Conservation (phyloP, 306 rosid genomes). For the Erythrophleum fordii region DNA sequence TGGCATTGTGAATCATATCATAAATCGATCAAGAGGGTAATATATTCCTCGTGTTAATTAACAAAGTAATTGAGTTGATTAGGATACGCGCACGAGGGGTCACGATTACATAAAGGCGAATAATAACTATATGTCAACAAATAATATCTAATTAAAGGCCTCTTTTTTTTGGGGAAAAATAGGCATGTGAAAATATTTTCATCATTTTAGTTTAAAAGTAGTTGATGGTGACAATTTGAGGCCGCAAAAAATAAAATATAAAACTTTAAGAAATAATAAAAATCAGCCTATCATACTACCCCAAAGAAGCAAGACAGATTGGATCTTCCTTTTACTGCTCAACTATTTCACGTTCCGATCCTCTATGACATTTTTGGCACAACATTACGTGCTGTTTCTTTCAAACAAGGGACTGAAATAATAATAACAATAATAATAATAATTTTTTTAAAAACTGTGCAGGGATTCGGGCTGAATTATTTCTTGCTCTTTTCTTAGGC, state of each 20-base stretch:
- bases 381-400: no score
- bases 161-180: no score
- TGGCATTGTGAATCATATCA: background rate
- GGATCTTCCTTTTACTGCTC: constrained; percentile 35
- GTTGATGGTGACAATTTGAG: background rate
- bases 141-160: background rate
- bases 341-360: no score
- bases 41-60: background rate
- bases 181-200: no score
- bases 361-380: no score
- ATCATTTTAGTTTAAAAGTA: background rate
- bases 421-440: no score
- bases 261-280: no score
- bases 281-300: background rate
- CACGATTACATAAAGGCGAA: background rate
- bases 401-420: no score
- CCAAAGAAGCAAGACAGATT: background rate
- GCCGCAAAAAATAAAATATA: no score
- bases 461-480: no score
- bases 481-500: constrained; percentile 27
- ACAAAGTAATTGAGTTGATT: background rate
- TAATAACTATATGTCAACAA: constrained; percentile 15
- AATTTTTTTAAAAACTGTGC: no score
- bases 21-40: background rate
- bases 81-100: no score